Conservation (phyloP, 352 stramenopile genomes). For the Phytophthora pini region DNA sequence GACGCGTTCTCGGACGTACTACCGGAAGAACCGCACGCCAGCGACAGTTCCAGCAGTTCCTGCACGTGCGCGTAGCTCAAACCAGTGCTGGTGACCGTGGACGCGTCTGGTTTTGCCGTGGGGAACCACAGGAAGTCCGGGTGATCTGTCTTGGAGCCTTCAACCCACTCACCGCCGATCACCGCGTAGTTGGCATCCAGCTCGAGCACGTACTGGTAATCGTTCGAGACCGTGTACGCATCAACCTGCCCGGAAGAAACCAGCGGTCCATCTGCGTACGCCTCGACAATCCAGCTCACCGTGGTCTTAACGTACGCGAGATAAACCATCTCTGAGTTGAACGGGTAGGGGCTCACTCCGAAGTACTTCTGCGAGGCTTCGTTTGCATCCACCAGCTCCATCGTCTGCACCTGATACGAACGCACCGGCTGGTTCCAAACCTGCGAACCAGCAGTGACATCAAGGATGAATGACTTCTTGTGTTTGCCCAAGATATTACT, state of each 20-base stretch:
- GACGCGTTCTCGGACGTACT: conserved; percentile 11
- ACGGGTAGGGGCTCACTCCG: conserved; percentile 45
- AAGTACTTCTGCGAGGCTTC: conserved; percentile 44
- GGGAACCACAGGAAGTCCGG: conserved; percentile 51
- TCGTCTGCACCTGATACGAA: conserved; percentile 45
- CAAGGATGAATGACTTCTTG: conserved; percentile 54
- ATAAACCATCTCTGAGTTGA: conserved; percentile 47
- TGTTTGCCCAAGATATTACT: conserved; percentile 55
- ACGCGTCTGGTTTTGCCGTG: conserved; percentile 33
- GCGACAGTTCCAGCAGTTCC: conserved; percentile 32
- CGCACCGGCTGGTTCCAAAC: conserved; percentile 71
- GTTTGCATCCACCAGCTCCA: conserved; percentile 36
- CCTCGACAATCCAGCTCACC: conserved; percentile 58
- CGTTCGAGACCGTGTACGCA: conserved; percentile 33
- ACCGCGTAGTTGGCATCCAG: conserved; percentile 44
- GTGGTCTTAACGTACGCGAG: conserved; percentile 53
- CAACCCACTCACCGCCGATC: conserved; percentile 51
- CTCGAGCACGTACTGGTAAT: conserved; percentile 50
- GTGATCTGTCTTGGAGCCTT: conserved; percentile 32
- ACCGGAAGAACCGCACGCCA: conserved; percentile 19
- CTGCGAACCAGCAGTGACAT: conserved; percentile 38
- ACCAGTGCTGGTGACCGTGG: conserved; percentile 32
- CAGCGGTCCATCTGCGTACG: conserved; percentile 44
- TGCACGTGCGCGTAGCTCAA: conserved; percentile 43
- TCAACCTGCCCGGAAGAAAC: conserved; percentile 35